These are phyloP conservation scores for Rhizophagus sp. DNA, from an alignment of 192 early-diverging fungal species.

Conservation along the genomic window DNA sequence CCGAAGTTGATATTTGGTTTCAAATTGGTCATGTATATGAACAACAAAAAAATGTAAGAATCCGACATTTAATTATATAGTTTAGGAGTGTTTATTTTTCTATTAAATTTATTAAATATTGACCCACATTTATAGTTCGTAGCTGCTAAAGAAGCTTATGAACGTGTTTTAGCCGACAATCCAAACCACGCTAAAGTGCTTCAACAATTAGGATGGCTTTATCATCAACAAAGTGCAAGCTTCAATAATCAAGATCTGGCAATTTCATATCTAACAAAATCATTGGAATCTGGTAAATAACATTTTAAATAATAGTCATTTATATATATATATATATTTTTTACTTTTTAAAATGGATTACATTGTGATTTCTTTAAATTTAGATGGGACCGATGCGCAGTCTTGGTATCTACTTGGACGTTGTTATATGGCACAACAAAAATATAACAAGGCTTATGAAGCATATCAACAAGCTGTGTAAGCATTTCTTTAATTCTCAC, in stretches of 20 bases:
- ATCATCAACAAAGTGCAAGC: constrained; percentile 80
- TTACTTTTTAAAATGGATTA: not conserved
- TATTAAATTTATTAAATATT: constrained; percentile 1
- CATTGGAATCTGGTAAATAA: constrained; percentile 60
- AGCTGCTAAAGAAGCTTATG: constrained; percentile 87
- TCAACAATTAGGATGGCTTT: constrained; percentile 97
- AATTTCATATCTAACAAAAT: constrained; percentile 77
- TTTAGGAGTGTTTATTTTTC: constrained; percentile 13
- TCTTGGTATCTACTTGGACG: constrained; percentile 95
- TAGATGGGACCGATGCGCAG: constrained; percentile 86
- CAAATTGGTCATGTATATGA: constrained; percentile 98
- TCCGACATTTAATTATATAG: not conserved
- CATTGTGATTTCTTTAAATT: not conserved
- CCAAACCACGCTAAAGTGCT: constrained; percentile 94
- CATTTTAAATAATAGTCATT: constrained; percentile 26
- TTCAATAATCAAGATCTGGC: constrained; percentile 87
- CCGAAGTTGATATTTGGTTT: constrained; percentile 97
- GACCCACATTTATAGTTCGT: constrained; percentile 43
- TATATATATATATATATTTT: not conserved
- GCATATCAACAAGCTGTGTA: constrained; percentile 95
- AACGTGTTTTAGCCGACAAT: constrained; percentile 83
- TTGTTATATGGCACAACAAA: constrained; percentile 94
- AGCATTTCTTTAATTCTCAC: not conserved
- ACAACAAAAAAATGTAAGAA: constrained; percentile 82
- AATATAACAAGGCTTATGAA: constrained; percentile 94